Percentiles rank a stretch among this genome's conserved stretches.
Evolutionary conservation across 352 stramenopile species (phyloP).

Genomic region (Phytopythium vexans): DNA sequence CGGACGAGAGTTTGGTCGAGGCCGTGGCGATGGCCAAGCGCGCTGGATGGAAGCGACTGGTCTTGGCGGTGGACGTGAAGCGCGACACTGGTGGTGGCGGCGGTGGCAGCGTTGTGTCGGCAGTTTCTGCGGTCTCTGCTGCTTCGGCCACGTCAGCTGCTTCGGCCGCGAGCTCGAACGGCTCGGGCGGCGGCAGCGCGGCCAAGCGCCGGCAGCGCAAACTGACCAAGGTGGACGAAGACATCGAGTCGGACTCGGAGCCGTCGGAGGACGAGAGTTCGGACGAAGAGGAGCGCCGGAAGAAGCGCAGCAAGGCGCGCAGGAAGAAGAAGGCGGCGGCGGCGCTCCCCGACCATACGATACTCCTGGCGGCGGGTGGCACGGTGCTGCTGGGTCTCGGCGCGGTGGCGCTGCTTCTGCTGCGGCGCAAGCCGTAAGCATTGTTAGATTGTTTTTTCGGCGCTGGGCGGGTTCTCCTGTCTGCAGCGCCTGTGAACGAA

Average conservation of each 20-base stretch:
- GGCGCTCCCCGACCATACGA: slow-evolving; percentile 13
- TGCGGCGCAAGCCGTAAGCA: slow-evolving; percentile 63
- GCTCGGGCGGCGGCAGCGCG: slow-evolving; percentile 4
- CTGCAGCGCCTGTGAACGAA: neutral
- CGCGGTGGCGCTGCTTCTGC: slow-evolving; percentile 46
- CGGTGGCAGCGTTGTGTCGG: slow-evolving; percentile 14
- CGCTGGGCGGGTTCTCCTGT: no score
- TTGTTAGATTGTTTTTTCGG: neutral
- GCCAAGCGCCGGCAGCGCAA: slow-evolving; percentile 40
- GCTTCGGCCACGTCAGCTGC: slow-evolving; percentile 3
- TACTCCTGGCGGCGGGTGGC: slow-evolving; percentile 32
- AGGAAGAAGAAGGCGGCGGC: slow-evolving; percentile 25
- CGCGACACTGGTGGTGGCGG: slow-evolving; percentile 26
- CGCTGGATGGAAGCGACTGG: slow-evolving; percentile 80
- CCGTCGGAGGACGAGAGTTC: slow-evolving; percentile 28
- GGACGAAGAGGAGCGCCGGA: slow-evolving; percentile 39
- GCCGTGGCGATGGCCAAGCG: slow-evolving; percentile 85
- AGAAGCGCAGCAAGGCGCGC: slow-evolving; percentile 40
- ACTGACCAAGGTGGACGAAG: slow-evolving; percentile 81
- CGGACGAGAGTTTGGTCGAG: slow-evolving; percentile 82
- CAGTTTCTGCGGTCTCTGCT: slow-evolving; percentile 33
- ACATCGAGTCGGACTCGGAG: slow-evolving; percentile 43
- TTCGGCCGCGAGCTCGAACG: slow-evolving; percentile 15
- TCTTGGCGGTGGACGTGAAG: slow-evolving; percentile 80
- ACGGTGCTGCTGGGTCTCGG: slow-evolving; percentile 44